These are phyloP conservation scores for Chlorokybus atmophyticus DNA, from an alignment of 139 green algal species.

Conservation along the genomic window DNA sequence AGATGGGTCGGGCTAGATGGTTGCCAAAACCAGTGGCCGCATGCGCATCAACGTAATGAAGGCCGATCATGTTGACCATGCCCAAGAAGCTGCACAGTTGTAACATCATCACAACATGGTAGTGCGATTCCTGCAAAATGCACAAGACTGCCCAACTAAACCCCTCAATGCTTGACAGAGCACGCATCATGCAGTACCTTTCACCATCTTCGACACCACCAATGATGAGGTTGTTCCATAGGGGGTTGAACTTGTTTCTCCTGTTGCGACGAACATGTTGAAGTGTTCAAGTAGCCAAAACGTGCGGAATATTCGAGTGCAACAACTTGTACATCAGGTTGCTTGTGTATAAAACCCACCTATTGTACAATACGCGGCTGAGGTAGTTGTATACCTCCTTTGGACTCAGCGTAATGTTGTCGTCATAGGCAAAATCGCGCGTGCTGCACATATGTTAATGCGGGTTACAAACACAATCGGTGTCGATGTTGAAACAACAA, in stretches of 20 bases:
- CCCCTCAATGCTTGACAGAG: not conserved
- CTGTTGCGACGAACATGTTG: slow-evolving; percentile 34
- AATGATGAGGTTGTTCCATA: slow-evolving; percentile 94
- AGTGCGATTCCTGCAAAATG: not conserved
- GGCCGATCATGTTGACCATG: slow-evolving; percentile 80
- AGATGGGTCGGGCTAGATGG: slow-evolving; percentile 76
- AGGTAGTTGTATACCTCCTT: slow-evolving; percentile 80
- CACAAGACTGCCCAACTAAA: not conserved
- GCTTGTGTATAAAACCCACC: no score
- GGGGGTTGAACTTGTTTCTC: slow-evolving; percentile 72
- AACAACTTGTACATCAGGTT: no score
- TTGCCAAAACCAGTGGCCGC: slow-evolving; percentile 82
- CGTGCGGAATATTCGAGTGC: no score
- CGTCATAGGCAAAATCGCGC: slow-evolving; percentile 77
- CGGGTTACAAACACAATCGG: no score
- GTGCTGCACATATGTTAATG: slow-evolving; percentile 32
- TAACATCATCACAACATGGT: not conserved
- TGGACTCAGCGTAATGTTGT: slow-evolving; percentile 59
- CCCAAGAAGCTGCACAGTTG: slow-evolving; percentile 62
- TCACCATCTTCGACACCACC: slow-evolving; percentile 50
- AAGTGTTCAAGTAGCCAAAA: no score
- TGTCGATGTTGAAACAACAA: no score
- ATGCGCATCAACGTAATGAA: slow-evolving; percentile 57
- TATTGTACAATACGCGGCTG: slow-evolving; percentile 90
- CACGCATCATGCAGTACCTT: not conserved